Base-by-base conservation (phyloP, 139 green algal species). In the Picochlorum sp. region DNA sequence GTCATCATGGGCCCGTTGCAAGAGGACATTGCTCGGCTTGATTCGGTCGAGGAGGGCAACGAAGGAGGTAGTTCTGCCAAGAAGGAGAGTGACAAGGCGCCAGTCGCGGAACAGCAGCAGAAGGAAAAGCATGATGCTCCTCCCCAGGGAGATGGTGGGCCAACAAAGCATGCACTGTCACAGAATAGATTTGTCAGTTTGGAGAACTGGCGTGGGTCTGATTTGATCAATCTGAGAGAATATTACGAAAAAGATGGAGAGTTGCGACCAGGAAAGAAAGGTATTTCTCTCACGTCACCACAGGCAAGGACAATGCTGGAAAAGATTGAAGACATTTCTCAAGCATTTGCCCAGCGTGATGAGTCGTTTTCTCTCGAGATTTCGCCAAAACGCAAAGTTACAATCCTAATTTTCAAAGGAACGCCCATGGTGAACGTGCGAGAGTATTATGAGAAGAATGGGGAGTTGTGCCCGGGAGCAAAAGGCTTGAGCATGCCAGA, bases 371-470 rank as follows among this genome's bases (percentile, higher is more conserved):
- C 47, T 54, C 18, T 54, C n/a, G 16, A 20, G 16, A 20, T 54
- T 20, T 54, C 47, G n/a, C 18, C 47, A 20, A 54, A 54, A 21
- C n/a, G 56, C 4, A 62, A 46, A 62, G 56, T 28, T 8, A 62
- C 30, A 6, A 56, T 32, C 41, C 18, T 18, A 2, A 58, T 23
- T 8, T 54, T 54, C 47, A 54, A 54, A 21, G 47, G 47, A 54
- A 54, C 6, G 0, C n/a, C 18, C 18, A 64, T 23, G 2, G 66
- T 85, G 15, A 69, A 87, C 60, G 47, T 87, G 32, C 59, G 80
- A 5, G 68, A 82, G 50, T 85, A 56, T 16, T 87, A 84, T 34
- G 59, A 79, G 30, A 83, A 89, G 77, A 66, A 71, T 5, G 64
- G 57, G n/a, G 46, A 72, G 54, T 61, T 76, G 21, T 13, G 47